Evolutionary conservation across 2,329 filamentous ascomycete species (phyloP), one percentile per base, ranked within the genome.

Genomic region (Biscogniauxia sp.): DNA sequence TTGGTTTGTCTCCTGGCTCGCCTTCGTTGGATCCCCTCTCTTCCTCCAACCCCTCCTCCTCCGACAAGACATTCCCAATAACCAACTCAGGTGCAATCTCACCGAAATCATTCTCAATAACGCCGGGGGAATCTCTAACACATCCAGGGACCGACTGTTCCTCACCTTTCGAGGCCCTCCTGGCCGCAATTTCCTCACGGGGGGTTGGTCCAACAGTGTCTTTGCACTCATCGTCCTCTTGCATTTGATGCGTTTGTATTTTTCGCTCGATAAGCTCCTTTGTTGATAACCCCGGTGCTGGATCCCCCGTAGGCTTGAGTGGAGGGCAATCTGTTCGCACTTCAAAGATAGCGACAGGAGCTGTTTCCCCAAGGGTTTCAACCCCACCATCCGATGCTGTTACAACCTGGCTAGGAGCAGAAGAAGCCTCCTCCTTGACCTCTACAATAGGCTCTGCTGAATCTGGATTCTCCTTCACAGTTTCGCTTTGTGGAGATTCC

Each of bases 81-180:
- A 64, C 64, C 56, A 58, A 58, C 61, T 69, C 66, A 68, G 65
- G 63, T 64, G 61, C 64, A 67, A 66, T 64, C 65, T 64, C 64
- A 67, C 55, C 64, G 67, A 65, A 57, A 66, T 65, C 64, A 68
- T 61, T 61, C 54, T 56, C 62, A 55, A 62, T 57, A 73, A 75
- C 73, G 71, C 70, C 70, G 75, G 71, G 72, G 73, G 73, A 72
- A 77, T 77, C 70, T 63, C 54, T 54, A 67, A 73, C 56, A 57
- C 37, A 62, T 67, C 41, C 62, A 51, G 62, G 56, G 56, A 65
- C 72, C 68, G 70, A 74, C 69, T 71, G 66, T 72, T 75, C 73
- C 78, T 80, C 75, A 80, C 78, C 78, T 80, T 78, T 79, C 66
- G 73, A 75, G 54, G 66, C 65, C 57, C 61, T 67, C 57, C 55